Percentiles rank a stretch among this genome's conserved stretches.
Conservation (phyloP, 768 basidiomycete species). For the Boletus barrowsii region DNA sequence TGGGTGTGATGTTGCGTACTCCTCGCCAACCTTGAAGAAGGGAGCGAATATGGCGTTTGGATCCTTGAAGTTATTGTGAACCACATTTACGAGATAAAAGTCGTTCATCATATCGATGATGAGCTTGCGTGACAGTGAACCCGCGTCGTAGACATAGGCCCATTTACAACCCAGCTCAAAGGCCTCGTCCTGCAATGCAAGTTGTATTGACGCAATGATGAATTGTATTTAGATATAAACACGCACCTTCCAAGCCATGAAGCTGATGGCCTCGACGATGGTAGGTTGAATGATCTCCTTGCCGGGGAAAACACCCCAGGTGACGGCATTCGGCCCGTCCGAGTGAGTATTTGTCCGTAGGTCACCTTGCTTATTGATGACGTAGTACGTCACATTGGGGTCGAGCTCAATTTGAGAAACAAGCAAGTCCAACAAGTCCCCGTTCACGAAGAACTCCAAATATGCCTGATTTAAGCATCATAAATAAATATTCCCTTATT, state of each 20-base stretch:
- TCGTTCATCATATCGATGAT: constrained; percentile 78
- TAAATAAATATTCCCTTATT: background rate
- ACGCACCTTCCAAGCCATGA: constrained; percentile 95
- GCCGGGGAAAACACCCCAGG: constrained; percentile 97
- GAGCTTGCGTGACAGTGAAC: constrained; percentile 69
- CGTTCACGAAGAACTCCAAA: constrained; percentile 90
- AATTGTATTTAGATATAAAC: background rate
- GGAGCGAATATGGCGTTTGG: constrained; percentile 81
- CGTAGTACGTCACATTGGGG: constrained; percentile 90
- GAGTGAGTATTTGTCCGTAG: constrained; percentile 92
- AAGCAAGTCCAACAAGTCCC: constrained; percentile 66
- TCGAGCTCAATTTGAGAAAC: constrained; percentile 83
- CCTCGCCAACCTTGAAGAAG: constrained; percentile 74
- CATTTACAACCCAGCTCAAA: constrained; percentile 90
- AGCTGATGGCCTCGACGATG: constrained; percentile 94
- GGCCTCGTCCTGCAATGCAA: constrained; percentile 72
- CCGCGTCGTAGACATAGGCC: constrained; percentile 81
- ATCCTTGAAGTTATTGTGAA: constrained; percentile 93
- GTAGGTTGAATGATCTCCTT: constrained; percentile 97
- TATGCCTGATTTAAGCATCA: constrained; percentile 63
- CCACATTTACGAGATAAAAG: constrained; percentile 88
- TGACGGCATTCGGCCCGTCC: constrained; percentile 97
- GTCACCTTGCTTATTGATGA: constrained; percentile 94
- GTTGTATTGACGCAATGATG: background rate
- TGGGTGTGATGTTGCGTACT: constrained; percentile 44